Base-by-base conservation (phyloP, 305 asterid species). In the Fraxinus sp. region DNA sequence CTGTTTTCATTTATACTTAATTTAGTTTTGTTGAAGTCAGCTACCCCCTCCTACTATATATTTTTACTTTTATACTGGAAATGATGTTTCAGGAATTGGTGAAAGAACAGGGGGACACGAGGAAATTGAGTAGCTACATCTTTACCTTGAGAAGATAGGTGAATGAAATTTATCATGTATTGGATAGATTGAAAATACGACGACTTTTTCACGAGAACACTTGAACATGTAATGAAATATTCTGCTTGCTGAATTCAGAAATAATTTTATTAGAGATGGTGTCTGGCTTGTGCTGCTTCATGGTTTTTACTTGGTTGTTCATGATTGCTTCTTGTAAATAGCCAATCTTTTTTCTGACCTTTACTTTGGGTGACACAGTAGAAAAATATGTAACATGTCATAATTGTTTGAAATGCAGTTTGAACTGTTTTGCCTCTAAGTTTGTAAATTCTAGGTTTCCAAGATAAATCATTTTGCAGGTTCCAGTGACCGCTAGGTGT, bases 81-180 rank as follows among this genome's bases (percentile, higher is more conserved):
- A 52, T 52, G 24, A 52, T 52, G 64, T 84, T 85, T 80, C 88
- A 86, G 91, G 85, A 39, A 33, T 22, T 73, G 76, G 64, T 55
- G 86, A 71, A 68, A 76, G 68, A 74, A 71, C 77, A 20, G 18
- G 79, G 20, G 79, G 64, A 39, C 70, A 13, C 66, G 85, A 79
- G 76, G 80, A 68, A 70, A 36, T 59, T 20, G 30, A 35, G 33
- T 73, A 79, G 35, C 66, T 9, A 74, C 62, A 74, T 84, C 20
- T 81, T 0, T 74, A 70, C 49, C 62, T 77, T 82, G 73, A 70
- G 57, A 28, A 73, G 44, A 68, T 75, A 71, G 55, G 75, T 44
- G 79, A 41, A 46, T 80, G 79, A 44, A 49, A 76, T 81, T 79
- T 33, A 66, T 35, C 57, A 30, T 30, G 13, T 77, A 57, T 57